Evolutionary conservation across 2,329 filamentous ascomycete species (phyloP).

Genomic region (Elsinoe perseae): DNA sequence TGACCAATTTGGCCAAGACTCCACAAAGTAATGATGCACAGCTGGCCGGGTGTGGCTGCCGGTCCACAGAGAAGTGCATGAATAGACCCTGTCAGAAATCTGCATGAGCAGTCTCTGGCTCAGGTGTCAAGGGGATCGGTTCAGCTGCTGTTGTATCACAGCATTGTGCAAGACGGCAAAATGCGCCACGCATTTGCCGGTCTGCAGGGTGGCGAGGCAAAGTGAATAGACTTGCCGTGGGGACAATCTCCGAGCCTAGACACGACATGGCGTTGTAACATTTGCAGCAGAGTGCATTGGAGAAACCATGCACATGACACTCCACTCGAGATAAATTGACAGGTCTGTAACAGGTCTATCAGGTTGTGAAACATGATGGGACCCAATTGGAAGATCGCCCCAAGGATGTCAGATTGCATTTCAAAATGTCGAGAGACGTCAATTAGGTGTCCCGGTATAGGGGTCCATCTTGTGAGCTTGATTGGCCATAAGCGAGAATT

Average conservation of each 20-base stretch:
- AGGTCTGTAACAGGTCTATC: neutral
- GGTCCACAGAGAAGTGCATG: neutral
- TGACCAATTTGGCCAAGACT: constrained; percentile 1
- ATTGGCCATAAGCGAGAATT: too few relatives aligned
- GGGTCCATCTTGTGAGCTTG: too few relatives aligned
- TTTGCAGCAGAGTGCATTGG: neutral
- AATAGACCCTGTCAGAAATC: too few relatives aligned
- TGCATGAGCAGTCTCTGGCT: neutral
- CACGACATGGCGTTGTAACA: neutral
- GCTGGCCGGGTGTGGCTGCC: neutral
- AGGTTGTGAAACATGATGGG: too few relatives aligned
- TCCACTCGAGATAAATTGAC: neutral
- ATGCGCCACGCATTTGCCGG: too few relatives aligned
- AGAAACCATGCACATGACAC: neutral
- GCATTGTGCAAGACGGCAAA: neutral
- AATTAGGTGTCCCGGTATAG: too few relatives aligned
- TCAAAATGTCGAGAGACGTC: too few relatives aligned
- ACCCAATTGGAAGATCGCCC: too few relatives aligned
- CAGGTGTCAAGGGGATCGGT: neutral
- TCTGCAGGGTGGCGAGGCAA: too few relatives aligned
- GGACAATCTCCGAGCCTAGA: neutral
- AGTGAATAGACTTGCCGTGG: neutral
- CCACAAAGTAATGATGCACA: neutral
- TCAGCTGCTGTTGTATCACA: neutral
- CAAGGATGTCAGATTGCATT: too few relatives aligned